Evolutionary conservation across 768 basidiomycete genomes (phyloP), one percentile per base, ranked within the genome.

Genomic region (Amyloporia xantha): DNA sequence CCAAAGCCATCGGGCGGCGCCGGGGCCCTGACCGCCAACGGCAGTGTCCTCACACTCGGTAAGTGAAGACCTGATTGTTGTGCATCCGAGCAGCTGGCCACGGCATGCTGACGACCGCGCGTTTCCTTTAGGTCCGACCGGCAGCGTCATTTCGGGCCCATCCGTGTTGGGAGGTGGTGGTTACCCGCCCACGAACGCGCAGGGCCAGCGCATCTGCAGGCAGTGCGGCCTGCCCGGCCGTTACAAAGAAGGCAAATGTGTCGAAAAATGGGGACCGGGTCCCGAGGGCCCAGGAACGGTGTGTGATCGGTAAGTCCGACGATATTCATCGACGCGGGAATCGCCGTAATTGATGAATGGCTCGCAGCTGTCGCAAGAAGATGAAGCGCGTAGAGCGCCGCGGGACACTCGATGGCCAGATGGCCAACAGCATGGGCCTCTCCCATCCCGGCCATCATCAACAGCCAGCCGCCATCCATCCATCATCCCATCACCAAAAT

Each of bases 251-350:
- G 84, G 82, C 7, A 87, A 87, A 56, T 90, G 87, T 61, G 86
- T 90, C 44, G 87, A 90, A 59, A 90, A 90, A 64, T 90, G 87
- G 87, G 87, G 87, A 1, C 86, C 87, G 20, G 87, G 87, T 3
- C 87, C 87, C 41, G 77, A 82, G 65, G 87, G 87, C 0, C 87
- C 87, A 44, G 87, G 86, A 19, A 90, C 87, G 0, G 86, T 90
- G 0, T 90, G 86, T 59, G 87, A 90, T 70, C 70, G 86, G 76
- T 82, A 59, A 54, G 75, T 67, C 48, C 41, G 37, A 3, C 41
- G 15, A 15, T 4, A 15, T 10, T 25, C 48, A 27, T 45, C 35
- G 20, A 47, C 15, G 30, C 30, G 30, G 30, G 9, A 7, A 33
- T 44, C 15, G 13, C 17, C 19, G 15, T 50, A 26, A 25, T 42